phyloP scores from a whole-genome alignment of 2,329 filamentous ascomycete genomes.

The Rhynchosporium agropyri region DNA sequence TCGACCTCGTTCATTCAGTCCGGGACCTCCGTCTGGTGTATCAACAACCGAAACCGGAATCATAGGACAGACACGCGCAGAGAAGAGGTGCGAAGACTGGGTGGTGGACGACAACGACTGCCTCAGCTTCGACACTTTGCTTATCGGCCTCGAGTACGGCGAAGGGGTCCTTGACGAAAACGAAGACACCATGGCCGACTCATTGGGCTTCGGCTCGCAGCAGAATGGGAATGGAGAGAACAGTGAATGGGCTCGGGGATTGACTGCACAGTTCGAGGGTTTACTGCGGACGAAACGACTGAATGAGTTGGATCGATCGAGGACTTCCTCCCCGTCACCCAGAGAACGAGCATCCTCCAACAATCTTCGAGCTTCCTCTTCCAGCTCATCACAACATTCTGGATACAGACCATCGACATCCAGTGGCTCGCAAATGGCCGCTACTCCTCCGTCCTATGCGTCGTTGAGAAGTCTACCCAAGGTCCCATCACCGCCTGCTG shows the following conservation, averaged over 20 bases:
- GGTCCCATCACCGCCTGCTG: constrained; percentile 74
- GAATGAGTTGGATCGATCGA: constrained; percentile 73
- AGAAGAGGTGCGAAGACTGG: constrained; percentile 23
- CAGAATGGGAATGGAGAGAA: constrained; percentile 41
- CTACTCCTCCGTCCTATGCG: constrained; percentile 60
- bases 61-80: constrained; percentile 23
- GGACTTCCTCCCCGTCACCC: constrained; percentile 59
- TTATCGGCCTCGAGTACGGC: constrained; percentile 35
- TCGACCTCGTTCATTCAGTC: constrained; percentile 14
- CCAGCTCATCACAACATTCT: constrained; percentile 36
- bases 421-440: constrained; percentile 42
- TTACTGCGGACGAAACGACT: constrained; percentile 84
- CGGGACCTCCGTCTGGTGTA: constrained; percentile 22
- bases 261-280: constrained; percentile 84
- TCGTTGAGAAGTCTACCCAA: constrained; percentile 67
- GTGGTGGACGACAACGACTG: constrained; percentile 23
- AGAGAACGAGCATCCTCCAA: constrained; percentile 54
- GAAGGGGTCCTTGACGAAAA: neutral
- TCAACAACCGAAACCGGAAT: constrained; percentile 19
- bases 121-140: constrained; percentile 28
- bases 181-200: constrained; percentile 35
- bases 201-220: constrained; percentile 27
- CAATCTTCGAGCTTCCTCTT: constrained; percentile 48
- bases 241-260: constrained; percentile 77
- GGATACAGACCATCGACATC: constrained; percentile 52